Conservation (phyloP, 768 basidiomycete genomes). For the Tubosaeta brunneosetosa region DNA sequence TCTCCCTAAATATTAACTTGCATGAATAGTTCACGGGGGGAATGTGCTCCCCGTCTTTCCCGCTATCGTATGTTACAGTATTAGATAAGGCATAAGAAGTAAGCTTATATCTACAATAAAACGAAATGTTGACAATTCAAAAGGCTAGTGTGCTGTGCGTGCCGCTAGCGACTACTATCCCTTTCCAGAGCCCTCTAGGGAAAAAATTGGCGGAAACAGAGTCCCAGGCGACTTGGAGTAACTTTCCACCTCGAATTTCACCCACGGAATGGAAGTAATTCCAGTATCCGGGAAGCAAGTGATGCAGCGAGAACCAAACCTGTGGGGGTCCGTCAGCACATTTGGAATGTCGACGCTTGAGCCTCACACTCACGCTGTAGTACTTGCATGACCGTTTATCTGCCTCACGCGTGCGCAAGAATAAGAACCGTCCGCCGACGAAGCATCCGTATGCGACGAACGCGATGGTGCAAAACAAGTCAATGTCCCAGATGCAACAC, state of each 20-base stretch:
- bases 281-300: slow-evolving; percentile 36
- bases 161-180: background rate
- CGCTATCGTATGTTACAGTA: background rate
- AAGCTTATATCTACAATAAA: background rate
- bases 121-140: background rate
- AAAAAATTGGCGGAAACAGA: slow-evolving; percentile 8
- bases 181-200: background rate
- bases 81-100: background rate
- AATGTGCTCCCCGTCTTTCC: background rate
- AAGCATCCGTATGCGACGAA: slow-evolving; percentile 32
- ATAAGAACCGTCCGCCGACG: slow-evolving; percentile 34
- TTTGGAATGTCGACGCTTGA: background rate
- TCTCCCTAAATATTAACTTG: background rate
- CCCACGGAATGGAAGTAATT: slow-evolving; percentile 23
- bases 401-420: slow-evolving; percentile 22
- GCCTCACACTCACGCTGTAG: slow-evolving; percentile 32
- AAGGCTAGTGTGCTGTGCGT: background rate
- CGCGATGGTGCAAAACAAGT: slow-evolving; percentile 16
- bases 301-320: slow-evolving; percentile 35
- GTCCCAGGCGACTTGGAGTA: slow-evolving; percentile 12
- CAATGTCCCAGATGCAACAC: slow-evolving; percentile 34
- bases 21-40: background rate
- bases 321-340: slow-evolving; percentile 7
- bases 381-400: slow-evolving; percentile 35
- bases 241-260: slow-evolving; percentile 6